Evolutionary conservation across 768 basidiomycete species (phyloP), one percentile per base, ranked within the genome.

Genomic region (Termitomyces sp.): DNA sequence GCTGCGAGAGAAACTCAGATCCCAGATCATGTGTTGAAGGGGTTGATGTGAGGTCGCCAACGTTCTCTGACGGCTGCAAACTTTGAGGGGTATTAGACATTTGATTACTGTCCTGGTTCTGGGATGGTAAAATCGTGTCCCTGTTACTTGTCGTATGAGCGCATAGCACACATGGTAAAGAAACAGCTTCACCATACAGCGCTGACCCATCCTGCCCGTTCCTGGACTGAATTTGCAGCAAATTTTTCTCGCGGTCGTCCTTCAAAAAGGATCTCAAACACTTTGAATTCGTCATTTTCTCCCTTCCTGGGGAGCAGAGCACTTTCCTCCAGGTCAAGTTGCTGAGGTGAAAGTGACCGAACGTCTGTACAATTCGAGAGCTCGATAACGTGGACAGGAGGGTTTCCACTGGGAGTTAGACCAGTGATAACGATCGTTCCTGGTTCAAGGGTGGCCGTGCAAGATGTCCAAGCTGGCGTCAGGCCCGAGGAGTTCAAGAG

Each of bases 141-240:
- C 88, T 88, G 62, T 5, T 14, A 56, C 16, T 16, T 37, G 37
- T 52, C 26, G 26, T 48, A 27, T 59, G 10, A 34, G 10, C 36
- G 10, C 4, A 46, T 24, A 26, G 14, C 39, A 40, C 10, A 53
- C 53, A 55, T 22, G 48, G 34, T 49, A 27, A 34, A 34, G 53
- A 48, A 43, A 36, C 24, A 16, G 67, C 77, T n/a, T 65, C 68
- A 89, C 89, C 89, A 91, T 47, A 91, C 82, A 3, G 85, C 81
- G 64, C 85, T 87, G 50, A 91, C 79, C 89, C 89, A 91, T 9
- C 78, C 79, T 4, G 87, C 88, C 51, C 89, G 76, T 56, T 88
- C 87, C 58, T 80, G 77, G 27, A 83, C 79, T 22, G 83, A 83
- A 10, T 73, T 68, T 2, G 82, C 83, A 0, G 86, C 88, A 67